Evolutionary conservation across 371 early-diverging fungal species (phyloP).

Genomic region (Mortierella sp.): DNA sequence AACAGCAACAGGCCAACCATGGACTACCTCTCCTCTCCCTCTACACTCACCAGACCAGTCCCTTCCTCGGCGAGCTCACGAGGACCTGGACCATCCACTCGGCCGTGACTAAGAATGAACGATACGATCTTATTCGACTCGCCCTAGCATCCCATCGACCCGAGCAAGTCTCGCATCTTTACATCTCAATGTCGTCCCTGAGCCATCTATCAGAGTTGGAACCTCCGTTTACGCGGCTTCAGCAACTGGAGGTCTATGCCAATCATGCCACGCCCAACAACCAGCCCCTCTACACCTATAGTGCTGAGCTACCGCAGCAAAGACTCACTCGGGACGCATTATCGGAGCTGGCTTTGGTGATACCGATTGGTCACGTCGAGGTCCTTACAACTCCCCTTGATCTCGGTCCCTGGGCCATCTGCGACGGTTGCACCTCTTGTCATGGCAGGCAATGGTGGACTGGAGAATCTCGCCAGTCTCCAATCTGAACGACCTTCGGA

Average conservation of each 20-base stretch:
- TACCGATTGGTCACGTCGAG: background rate
- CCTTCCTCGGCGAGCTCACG: slow-evolving; percentile 14
- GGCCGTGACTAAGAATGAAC: background rate
- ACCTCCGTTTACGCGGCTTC: slow-evolving; percentile 13
- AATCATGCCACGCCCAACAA: background rate
- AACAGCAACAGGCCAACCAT: background rate
- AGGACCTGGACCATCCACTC: background rate
- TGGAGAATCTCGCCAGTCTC: slow-evolving; percentile 5
- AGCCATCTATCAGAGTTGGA: background rate
- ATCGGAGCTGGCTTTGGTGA: slow-evolving; percentile 10
- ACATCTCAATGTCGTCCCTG: background rate
- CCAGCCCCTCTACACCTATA: background rate
- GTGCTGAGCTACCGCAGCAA: background rate
- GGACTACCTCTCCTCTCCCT: background rate
- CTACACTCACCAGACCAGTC: slow-evolving; percentile 4
- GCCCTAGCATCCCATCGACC: slow-evolving; percentile 12
- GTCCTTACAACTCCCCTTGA: slow-evolving; percentile 3
- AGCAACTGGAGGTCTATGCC: slow-evolving; percentile 15
- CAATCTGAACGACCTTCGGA: slow-evolving; percentile 10
- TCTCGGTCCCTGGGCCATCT: slow-evolving; percentile 4
- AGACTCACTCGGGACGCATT: background rate
- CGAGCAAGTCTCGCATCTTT: background rate
- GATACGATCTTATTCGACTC: slow-evolving; percentile 1
- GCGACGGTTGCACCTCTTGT: slow-evolving; percentile 4
- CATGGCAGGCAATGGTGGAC: background rate